Percentiles rank a stretch among this genome's conserved stretches.
Evolutionary conservation across 139 green algal species (phyloP).

Genomic region (Tetraselmis chui): DNA sequence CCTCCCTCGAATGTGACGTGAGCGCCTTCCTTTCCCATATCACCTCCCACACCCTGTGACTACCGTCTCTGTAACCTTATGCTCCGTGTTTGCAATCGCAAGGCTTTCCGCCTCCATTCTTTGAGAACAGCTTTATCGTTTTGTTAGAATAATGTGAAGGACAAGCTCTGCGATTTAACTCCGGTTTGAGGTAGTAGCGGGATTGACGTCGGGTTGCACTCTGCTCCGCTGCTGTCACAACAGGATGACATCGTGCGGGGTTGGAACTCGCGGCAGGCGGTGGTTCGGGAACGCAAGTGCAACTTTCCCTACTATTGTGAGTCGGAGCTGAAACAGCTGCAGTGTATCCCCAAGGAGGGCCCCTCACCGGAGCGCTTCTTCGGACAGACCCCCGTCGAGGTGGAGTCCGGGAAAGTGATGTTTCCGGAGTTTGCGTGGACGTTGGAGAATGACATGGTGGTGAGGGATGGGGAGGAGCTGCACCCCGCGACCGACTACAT

Average conservation of each 20-base stretch:
- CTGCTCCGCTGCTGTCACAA: not conserved
- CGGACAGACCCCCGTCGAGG: not conserved
- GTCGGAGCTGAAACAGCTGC: not conserved
- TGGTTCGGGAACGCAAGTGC: not conserved
- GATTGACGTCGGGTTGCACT: too few species aligned
- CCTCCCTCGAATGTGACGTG: not conserved
- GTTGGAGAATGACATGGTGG: not conserved
- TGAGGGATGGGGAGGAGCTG: not conserved
- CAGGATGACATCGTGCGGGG: not conserved
- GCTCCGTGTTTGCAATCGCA: too few species aligned
- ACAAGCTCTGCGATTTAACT: too few species aligned
- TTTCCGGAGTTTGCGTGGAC: not conserved
- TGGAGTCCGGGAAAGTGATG: not conserved
- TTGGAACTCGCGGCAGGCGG: not conserved
- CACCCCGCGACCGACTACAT: not conserved
- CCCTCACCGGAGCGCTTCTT: not conserved
- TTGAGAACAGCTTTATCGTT: too few species aligned
- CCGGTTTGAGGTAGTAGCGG: too few species aligned
- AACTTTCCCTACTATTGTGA: not conserved
- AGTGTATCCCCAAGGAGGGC: not conserved
- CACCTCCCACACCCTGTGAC: too few species aligned
- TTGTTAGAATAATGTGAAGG: too few species aligned
- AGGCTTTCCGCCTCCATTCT: too few species aligned
- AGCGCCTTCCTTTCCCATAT: too few species aligned
- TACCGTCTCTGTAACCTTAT: too few species aligned